Evolutionary conservation across 2,329 filamentous ascomycete species (phyloP).

Genomic region (Raffaelea ambrosiae): DNA sequence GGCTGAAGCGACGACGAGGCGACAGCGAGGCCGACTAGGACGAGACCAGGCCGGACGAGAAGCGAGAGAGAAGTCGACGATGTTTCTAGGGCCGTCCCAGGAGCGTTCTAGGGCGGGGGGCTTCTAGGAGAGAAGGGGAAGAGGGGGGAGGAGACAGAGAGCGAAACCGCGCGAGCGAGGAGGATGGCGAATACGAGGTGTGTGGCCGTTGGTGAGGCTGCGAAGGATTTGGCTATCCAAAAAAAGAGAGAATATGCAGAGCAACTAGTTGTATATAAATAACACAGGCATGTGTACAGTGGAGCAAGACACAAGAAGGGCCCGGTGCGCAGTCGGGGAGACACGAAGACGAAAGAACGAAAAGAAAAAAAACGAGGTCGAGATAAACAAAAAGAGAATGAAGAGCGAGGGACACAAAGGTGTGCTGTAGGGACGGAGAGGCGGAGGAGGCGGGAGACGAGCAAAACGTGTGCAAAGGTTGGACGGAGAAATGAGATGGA

Average conservation of each 20-base stretch:
- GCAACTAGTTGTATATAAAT: neutral
- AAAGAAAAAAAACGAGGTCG: neutral
- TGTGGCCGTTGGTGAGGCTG: neutral
- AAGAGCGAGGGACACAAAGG: neutral
- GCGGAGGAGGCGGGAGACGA: neutral
- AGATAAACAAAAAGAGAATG: no score
- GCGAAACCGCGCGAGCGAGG: no score
- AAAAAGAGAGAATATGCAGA: neutral
- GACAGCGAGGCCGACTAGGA: neutral
- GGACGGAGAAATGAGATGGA: slow-evolving; percentile 5
- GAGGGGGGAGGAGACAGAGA: no score
- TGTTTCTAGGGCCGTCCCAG: no score
- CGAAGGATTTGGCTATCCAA: neutral
- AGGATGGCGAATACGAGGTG: neutral
- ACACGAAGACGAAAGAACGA: neutral
- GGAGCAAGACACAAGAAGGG: neutral
- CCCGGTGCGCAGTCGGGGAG: neutral
- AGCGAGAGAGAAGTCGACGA: no score
- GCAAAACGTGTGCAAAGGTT: neutral
- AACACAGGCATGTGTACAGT: no score
- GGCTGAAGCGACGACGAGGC: no score
- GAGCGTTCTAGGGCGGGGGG: no score
- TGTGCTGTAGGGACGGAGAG: neutral
- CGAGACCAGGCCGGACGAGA: neutral
- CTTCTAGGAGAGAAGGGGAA: no score